Evolutionary conservation across 148 eudicot species (phyloP), one percentile per base, ranked within the genome.

Genomic region (Nyssa sinensis): DNA sequence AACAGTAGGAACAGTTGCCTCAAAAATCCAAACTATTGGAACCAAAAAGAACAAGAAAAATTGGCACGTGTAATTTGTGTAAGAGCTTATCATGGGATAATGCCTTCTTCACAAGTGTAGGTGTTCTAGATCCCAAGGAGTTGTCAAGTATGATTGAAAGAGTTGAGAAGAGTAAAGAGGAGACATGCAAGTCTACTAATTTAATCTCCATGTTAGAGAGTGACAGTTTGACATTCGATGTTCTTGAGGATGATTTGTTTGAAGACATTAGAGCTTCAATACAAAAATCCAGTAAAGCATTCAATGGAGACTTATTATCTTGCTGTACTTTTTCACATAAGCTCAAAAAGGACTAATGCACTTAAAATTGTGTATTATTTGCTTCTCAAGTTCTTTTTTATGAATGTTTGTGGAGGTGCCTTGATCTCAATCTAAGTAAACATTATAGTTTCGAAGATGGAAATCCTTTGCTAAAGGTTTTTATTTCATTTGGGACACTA

Each of bases 81-180:
- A 95, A 92, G 79, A 95, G 99, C 80, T 87, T 95, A 86, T 98
- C 99, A 24, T 95, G 99, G 99, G 97, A 95, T 74, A 88, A 83
- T 74, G 98, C 98, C 30, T 95, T 95, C 84, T 93, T 95, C 74
- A 93, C 91, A 1, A 85, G 84, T 84, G 93, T 88, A 76, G 99
- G 99, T 60, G 90, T 95, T 39, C 88, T 95, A 58, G 99, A 95
- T 74, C 81, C 92, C 23, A 96, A 95, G 53, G 99, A 95, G 85
- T 53, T 95, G 81, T 93, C 98, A 2, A 83, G 84, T 83, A 95
- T 95, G 77, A 93, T 95, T 59, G 87, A 86, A 65, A 89, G 91
- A 73, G 76, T 79, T 55, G 89, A 77, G 24, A 79, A 82, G 39
- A 65, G 77, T 75, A 79, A 88, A 78, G 99, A 95, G 81, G 99